Evolutionary conservation across 805 yeast species (phyloP), one percentile per base, ranked within the genome.

Genomic region (Candida sanyiensis): DNA sequence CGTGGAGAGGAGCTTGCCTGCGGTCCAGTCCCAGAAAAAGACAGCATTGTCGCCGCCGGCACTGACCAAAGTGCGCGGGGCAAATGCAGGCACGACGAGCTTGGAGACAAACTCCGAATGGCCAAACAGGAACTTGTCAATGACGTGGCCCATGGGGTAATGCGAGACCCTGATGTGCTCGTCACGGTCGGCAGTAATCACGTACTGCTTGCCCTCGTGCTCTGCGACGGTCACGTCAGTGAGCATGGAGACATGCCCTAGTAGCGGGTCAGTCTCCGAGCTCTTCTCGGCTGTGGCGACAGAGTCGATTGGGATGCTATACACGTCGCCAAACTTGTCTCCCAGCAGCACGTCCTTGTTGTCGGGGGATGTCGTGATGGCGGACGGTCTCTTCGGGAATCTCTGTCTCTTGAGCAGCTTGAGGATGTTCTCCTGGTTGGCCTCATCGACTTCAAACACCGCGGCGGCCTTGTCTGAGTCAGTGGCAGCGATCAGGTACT

Each of bases 191-290:
- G 89, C 78, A 2, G 95, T 79, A 39, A 90, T 69, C 12, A 89
- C 58, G 43, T 62, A 82, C 31, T 59, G 64, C 43, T 73, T 72
- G 7, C 69, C 72, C 7, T 66, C 60, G 31, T 61, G 57, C 3
- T 52, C 50, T 10, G 70, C 66, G 20, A 78, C 64, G 21, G 69
- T 54, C 3, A 89, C 72, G 46, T 80, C 87, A n/a, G 95, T 83
- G 44, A 93, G 72, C 96, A 93, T 87, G 3, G 97, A 89, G 5
- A 93, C 97, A 61, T 93, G 99, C 7, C 99, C 99, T 38, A 90
- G 64, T 6, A 90, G 69, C 3, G 97, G 97, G 27, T 66, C 72
- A 31, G 75, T 58, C 33, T 72, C 74, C 4, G 70, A 69, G 22
- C 51, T 50, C n/a, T 52, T 50, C 35, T 58, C 61, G 2, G 63